These are phyloP conservation scores for Fusarium coffeatum DNA, from an alignment of 2,329 filamentous ascomycete genomes.

Conservation along the genomic window DNA sequence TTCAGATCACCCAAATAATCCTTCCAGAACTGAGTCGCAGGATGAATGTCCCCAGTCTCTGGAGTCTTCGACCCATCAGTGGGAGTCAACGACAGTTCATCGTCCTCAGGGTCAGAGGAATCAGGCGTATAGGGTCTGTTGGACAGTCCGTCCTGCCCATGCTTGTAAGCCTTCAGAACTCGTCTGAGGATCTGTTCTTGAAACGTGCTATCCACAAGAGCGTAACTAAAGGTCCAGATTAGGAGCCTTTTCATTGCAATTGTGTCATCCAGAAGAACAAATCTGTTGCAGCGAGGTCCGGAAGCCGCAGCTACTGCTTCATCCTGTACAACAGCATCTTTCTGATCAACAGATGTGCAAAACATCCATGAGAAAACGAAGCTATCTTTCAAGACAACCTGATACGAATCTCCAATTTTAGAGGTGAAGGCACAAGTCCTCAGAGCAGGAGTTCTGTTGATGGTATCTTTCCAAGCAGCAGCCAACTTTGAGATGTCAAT, in stretches of 20 bases:
- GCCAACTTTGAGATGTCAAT: background rate
- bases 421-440: background rate
- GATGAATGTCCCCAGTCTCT: too few species aligned
- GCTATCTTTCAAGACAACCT: constrained; percentile 1
- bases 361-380: constrained; percentile 22
- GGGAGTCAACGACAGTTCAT: background rate
- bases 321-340: constrained; percentile 1
- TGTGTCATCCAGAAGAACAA: constrained; percentile 1
- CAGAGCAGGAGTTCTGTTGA: background rate
- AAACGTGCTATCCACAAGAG: background rate
- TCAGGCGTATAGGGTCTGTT: background rate
- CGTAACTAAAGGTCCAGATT: constrained; percentile 15
- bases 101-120: background rate
- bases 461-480: constrained; percentile 14
- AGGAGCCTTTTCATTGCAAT: background rate
- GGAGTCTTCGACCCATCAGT: background rate
- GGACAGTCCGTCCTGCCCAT: background rate
- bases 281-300: constrained; percentile 15
- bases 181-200: background rate
- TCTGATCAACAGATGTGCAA: background rate
- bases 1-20: background rate
- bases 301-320: constrained; percentile 5
- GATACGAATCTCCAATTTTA: background rate
- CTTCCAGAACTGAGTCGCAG: background rate
- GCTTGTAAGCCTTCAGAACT: constrained; percentile 6